These are phyloP conservation scores for Suhomyces bokatorum DNA, from an alignment of 1,139 yeast species.

Conservation along the genomic window DNA sequence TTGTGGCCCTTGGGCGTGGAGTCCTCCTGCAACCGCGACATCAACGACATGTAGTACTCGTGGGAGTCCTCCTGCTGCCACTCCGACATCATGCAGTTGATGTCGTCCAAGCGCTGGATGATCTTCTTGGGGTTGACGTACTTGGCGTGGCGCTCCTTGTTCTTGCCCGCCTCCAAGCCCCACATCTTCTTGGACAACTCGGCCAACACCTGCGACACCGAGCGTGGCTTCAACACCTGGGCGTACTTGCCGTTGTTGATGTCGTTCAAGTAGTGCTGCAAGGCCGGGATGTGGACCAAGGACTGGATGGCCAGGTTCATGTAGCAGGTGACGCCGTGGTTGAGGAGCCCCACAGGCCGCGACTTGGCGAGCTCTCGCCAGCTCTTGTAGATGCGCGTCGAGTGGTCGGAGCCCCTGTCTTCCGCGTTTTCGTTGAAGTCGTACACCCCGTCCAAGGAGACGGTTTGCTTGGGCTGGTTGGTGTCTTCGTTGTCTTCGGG, in stretches of 20 bases:
- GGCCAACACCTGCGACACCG: conserved; percentile 74
- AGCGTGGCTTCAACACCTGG: conserved; percentile 47
- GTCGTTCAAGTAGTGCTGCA: conserved; percentile 78
- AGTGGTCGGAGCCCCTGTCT: conserved; percentile 61
- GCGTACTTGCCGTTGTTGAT: conserved; percentile 54
- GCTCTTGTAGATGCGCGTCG: conserved; percentile 55
- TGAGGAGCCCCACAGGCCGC: conserved; percentile 74
- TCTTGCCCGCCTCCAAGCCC: conserved; percentile 34
- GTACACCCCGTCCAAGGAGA: conserved; percentile 39
- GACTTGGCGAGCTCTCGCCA: conserved; percentile 53
- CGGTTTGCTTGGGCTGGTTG: conserved; percentile 4
- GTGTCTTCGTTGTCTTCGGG: conserved; percentile 39
- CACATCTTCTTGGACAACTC: conserved; percentile 70
- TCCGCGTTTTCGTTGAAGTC: conserved; percentile 50
- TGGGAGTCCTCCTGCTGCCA: conserved; percentile 99
- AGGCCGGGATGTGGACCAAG: conserved; percentile 84
- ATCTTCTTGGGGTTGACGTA: conserved; percentile 74
- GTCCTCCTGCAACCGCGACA: conserved; percentile 88
- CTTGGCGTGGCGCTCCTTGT: conserved; percentile 28
- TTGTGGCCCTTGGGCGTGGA: conserved; percentile 86
- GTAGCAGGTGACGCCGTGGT: conserved; percentile 95
- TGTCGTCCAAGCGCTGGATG: conserved; percentile 72
- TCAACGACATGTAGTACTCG: conserved; percentile 89
- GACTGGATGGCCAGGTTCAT: conserved; percentile 95
- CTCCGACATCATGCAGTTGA: conserved; percentile 93